A percentile compares a stretch with the other conserved stretches of the same genome.
Evolutionary conservation across 164 flowering plant genomes (phyloP).

Genomic region (Houttuynia cordata): DNA sequence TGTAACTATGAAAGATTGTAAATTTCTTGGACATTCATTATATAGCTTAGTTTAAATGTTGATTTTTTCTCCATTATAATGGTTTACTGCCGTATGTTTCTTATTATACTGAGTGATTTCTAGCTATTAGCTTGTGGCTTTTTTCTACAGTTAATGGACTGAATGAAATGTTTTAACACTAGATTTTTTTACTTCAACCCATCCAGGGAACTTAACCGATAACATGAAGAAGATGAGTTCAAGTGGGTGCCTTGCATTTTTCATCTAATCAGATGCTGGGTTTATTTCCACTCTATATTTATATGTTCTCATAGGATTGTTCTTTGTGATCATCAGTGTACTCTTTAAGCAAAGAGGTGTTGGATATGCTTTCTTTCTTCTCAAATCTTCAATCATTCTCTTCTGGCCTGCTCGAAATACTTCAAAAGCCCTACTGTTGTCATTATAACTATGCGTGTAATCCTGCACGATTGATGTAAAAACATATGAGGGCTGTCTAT

Average conservation of each 20-base stretch:
- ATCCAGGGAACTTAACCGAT: background rate
- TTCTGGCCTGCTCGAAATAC: background rate
- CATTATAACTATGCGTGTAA: no score
- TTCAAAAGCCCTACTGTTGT: background rate
- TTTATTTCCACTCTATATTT: background rate
- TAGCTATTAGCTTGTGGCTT: background rate
- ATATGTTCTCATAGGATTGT: background rate
- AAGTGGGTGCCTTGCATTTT: background rate
- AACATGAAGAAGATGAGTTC: conserved; percentile 3
- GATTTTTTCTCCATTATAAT: background rate
- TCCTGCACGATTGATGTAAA: background rate
- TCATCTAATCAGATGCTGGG: conserved; percentile 2
- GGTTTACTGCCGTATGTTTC: background rate
- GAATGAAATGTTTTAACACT: background rate
- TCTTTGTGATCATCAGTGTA: background rate
- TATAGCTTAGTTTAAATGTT: no score
- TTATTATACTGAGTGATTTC: background rate
- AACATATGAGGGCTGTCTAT: background rate
- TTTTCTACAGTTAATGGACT: background rate
- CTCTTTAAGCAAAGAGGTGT: background rate
- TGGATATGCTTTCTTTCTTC: background rate
- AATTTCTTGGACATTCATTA: no score
- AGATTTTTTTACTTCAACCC: background rate
- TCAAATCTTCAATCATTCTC: background rate
- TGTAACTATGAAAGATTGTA: no score